Conservation (phyloP, 148 eudicot genomes). For the Camellia sinensis region DNA sequence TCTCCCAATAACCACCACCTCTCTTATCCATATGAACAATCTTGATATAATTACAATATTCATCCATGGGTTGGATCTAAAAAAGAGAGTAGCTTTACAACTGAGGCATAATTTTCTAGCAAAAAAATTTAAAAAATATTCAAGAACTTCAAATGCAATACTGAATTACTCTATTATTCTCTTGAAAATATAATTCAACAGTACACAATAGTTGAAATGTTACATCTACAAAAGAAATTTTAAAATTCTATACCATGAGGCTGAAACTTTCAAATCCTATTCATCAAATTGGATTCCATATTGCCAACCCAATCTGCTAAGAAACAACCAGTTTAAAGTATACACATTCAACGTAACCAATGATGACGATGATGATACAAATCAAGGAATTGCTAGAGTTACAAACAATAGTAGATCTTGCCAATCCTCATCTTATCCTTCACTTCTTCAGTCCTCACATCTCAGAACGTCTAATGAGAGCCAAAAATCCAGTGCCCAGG, state of each 20-base stretch:
- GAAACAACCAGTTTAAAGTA: neutral
- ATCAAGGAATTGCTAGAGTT: constrained; percentile 4
- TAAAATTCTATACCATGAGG: neutral
- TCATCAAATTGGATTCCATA: neutral
- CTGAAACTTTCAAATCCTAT: neutral
- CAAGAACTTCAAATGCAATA: neutral
- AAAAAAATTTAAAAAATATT: too few species aligned
- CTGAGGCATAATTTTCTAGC: neutral
- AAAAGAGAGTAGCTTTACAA: too few species aligned
- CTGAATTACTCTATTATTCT: neutral
- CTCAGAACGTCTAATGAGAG: neutral
- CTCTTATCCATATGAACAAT: too few species aligned
- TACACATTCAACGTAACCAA: neutral
- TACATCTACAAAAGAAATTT: neutral
- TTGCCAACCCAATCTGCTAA: neutral
- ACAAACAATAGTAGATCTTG: constrained; percentile 1
- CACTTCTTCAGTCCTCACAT: neutral
- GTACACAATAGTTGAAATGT: neutral
- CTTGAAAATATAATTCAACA: neutral
- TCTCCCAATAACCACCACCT: too few species aligned
- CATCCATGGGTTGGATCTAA: too few species aligned
- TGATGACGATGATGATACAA: neutral
- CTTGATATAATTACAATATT: too few species aligned
- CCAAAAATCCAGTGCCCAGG: neutral
- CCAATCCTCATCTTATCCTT: constrained; percentile 3